phyloP scores from a whole-genome alignment of 768 basidiomycete genomes.

The Lyophyllum shimeji region DNA sequence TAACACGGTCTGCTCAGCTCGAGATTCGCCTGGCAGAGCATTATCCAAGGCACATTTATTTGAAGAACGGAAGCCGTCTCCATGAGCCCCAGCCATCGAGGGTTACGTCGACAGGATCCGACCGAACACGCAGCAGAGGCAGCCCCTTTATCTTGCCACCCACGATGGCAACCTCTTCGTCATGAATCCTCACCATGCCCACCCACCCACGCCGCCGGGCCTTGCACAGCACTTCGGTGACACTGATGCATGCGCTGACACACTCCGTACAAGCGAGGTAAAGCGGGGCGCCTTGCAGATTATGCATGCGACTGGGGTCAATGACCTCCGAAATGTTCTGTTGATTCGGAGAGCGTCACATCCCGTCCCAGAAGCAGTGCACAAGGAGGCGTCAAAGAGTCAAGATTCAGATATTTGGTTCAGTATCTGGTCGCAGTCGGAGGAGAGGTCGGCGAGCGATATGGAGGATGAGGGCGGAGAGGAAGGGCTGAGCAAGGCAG shows the following conservation, averaged over 20 bases:
- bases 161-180: constrained; percentile 77
- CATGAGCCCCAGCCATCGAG: constrained; percentile 83
- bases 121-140: constrained; percentile 54
- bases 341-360: constrained; percentile 66
- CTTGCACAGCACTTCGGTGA: constrained; percentile 28
- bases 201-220: constrained; percentile 73
- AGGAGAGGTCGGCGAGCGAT: constrained; percentile 48
- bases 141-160: constrained; percentile 66
- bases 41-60: constrained; percentile 44
- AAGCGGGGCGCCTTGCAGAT: constrained; percentile 65
- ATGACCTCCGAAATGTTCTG: constrained; percentile 71
- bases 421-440: constrained; percentile 32
- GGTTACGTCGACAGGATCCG: constrained; percentile 80
- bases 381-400: constrained; percentile 29
- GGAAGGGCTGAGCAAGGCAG: constrained; percentile 40
- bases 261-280: constrained; percentile 52
- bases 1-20: constrained; percentile 47
- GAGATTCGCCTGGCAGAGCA: constrained; percentile 81
- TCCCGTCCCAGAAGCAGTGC: constrained; percentile 32
- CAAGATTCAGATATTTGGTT: constrained; percentile 34
- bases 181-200: constrained; percentile 46
- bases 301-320: constrained; percentile 60
- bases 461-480: constrained; percentile 68
- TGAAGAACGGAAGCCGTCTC: constrained; percentile 48
- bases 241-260: constrained; percentile 29